A percentile compares a stretch with the other conserved stretches of the same genome.
phyloP scores from a whole-genome alignment of 1,284 basidiomycete species.

The Irpex rosettiformis region DNA sequence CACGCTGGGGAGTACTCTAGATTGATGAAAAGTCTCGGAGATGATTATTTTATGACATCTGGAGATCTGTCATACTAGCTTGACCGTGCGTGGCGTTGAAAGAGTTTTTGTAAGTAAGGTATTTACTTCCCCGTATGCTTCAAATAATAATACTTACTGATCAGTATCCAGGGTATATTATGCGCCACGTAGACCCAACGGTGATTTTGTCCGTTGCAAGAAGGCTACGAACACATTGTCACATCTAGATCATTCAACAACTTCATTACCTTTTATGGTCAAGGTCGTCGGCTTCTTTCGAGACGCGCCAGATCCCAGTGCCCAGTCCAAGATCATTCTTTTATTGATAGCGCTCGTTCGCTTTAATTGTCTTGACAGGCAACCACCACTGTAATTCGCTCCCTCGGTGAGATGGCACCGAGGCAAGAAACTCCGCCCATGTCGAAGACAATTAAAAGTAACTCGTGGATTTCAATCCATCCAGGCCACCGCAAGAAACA shows the following conservation, averaged over 20 bases:
- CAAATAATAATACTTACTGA: too few relatives aligned
- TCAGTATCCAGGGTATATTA: too few relatives aligned
- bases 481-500: background rate
- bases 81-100: too few relatives aligned
- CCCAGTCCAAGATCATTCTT: conserved; percentile 1
- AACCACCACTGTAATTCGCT: background rate
- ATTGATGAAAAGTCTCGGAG: background rate
- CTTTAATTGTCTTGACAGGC: conserved; percentile 8
- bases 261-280: conserved; percentile 1
- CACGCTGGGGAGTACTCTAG: too few relatives aligned
- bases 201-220: too few relatives aligned
- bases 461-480: background rate
- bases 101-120: too few relatives aligned
- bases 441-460: conserved; percentile 11
- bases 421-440: background rate
- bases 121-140: too few relatives aligned
- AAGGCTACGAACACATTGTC: too few relatives aligned
- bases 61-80: too few relatives aligned
- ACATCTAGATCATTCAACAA: too few relatives aligned
- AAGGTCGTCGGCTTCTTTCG: background rate
- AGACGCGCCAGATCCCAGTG: background rate
- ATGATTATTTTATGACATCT: too few relatives aligned
- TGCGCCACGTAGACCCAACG: too few relatives aligned
- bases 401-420: background rate
- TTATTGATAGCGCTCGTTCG: background rate